Evolutionary conservation across 495 filamentous ascomycete species (phyloP).

Genomic region (Penicillium bialowiezense): DNA sequence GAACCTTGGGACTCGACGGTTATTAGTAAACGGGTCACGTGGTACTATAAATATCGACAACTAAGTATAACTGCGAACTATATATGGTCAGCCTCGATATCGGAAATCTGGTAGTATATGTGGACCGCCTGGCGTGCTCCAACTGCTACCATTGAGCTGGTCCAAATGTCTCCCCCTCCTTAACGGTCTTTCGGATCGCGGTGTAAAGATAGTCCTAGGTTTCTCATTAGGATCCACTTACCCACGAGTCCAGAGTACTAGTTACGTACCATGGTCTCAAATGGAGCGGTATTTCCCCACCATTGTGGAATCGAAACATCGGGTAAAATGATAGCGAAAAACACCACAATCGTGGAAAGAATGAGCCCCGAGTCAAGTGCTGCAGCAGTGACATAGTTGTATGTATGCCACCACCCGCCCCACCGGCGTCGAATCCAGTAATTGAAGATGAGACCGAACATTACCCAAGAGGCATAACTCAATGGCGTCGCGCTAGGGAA

Average conservation of each 20-base stretch:
- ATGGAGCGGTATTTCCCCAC: conserved; percentile 54
- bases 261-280: conserved; percentile 20
- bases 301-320: conserved; percentile 47
- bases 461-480: conserved; percentile 58
- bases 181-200: conserved; percentile 47
- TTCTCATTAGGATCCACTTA: not conserved
- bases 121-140: too few species aligned
- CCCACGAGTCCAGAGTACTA: not conserved
- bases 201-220: conserved; percentile 45
- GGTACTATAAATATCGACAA: conserved; percentile 14
- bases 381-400: conserved; percentile 55
- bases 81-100: too few species aligned
- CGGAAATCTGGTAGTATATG: too few species aligned
- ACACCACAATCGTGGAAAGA: conserved; percentile 54
- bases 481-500: conserved; percentile 46
- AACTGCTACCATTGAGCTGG: conserved; percentile 36
- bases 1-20: not conserved
- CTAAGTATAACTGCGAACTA: too few species aligned
- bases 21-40: conserved; percentile 7
- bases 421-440: conserved; percentile 48
- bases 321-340: conserved; percentile 51
- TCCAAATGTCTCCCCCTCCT: conserved; percentile 50
- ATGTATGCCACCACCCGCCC: conserved; percentile 56
- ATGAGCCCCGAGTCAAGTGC: conserved; percentile 55
- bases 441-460: conserved; percentile 60